Conservation (phyloP, 257 asterid genomes). For the Solanum gandarillasii region DNA sequence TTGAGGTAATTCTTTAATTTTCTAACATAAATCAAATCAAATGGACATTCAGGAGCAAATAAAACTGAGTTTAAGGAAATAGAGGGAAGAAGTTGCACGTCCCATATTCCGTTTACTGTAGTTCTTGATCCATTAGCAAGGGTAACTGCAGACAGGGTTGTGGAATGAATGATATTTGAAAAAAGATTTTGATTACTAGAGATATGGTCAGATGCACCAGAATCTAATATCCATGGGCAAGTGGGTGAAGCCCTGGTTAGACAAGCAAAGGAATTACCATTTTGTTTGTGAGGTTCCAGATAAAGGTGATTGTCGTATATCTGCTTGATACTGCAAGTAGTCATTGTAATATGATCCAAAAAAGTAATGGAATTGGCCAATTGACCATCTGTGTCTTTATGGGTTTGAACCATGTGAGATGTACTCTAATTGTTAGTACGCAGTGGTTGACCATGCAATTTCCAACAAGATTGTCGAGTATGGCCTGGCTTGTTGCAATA, state of each 20-base stretch:
- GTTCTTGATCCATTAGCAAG: background rate
- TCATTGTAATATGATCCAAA: too few relatives aligned
- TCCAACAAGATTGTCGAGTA: background rate
- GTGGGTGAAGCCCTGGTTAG: background rate
- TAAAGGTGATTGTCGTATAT: too few relatives aligned
- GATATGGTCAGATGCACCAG: background rate
- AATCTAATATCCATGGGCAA: background rate
- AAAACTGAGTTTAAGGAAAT: background rate
- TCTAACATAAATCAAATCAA: background rate
- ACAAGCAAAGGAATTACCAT: too few relatives aligned
- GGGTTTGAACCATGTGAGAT: background rate
- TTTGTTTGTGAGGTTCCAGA: too few relatives aligned
- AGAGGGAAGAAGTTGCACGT: background rate
- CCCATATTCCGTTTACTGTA: background rate
- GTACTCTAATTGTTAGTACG: background rate
- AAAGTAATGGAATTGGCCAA: background rate
- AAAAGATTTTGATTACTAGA: background rate
- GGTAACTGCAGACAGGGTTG: background rate
- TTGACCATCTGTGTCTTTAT: background rate
- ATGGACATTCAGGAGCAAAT: background rate
- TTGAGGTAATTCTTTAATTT: too few relatives aligned
- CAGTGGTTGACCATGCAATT: background rate
- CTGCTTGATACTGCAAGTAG: too few relatives aligned
- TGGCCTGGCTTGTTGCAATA: background rate
- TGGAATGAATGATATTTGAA: background rate